Conservation (phyloP, 106 monocot species). For the Alisma plantagoaquatica region DNA sequence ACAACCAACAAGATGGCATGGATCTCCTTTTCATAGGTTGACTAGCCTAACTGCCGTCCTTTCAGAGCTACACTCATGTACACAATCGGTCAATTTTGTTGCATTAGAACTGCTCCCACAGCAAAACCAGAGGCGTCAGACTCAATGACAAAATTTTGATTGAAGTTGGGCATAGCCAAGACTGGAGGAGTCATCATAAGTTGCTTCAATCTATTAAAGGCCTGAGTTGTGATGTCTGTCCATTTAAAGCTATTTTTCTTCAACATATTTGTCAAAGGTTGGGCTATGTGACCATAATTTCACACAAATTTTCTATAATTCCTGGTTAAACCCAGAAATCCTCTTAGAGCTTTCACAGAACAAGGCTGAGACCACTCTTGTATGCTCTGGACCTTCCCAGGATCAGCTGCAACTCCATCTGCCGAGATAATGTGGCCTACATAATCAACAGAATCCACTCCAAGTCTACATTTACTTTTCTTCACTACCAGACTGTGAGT, state of each 20-base stretch:
- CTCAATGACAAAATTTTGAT: background rate
- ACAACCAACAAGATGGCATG: background rate
- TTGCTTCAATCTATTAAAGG: background rate
- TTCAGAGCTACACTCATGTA: background rate
- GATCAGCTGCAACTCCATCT: background rate
- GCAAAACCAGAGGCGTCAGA: background rate
- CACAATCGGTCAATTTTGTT: background rate
- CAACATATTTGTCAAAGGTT: background rate
- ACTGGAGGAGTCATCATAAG: background rate
- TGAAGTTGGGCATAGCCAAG: background rate
- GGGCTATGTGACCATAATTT: background rate
- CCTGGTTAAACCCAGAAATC: background rate
- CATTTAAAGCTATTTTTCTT: conserved; percentile 2
- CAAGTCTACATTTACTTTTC: background rate
- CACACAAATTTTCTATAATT: background rate
- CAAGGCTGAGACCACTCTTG: background rate
- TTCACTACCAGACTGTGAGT: background rate
- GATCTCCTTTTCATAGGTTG: conserved; percentile 1
- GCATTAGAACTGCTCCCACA: background rate
- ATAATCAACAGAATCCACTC: background rate
- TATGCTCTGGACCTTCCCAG: background rate
- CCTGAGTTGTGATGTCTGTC: background rate
- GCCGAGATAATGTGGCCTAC: background rate
- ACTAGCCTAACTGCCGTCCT: background rate
- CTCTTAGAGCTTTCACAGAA: background rate